Percentiles rank a stretch among this genome's conserved stretches.
Conservation (phyloP, 352 stramenopile species). For the Pythium sukuiense region DNA sequence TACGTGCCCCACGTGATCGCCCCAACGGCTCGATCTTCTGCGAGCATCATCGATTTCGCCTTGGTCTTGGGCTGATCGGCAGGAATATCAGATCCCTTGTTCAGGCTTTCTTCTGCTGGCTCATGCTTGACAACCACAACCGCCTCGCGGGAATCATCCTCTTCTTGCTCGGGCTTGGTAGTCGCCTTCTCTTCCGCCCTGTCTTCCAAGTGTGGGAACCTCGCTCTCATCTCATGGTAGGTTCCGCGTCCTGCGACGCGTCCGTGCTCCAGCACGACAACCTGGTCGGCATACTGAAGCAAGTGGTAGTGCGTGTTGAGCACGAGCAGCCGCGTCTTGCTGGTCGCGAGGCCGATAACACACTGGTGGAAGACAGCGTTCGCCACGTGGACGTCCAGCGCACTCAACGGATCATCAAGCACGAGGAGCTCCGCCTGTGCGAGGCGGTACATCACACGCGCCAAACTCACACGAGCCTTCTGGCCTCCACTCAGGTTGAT, state of each 20-base stretch:
- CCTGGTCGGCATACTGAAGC: conserved; percentile 46
- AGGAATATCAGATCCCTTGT: neutral
- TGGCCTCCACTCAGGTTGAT: conserved; percentile 94
- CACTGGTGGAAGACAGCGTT: conserved; percentile 92
- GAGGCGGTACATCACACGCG: conserved; percentile 87
- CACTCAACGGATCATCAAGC: conserved; percentile 93
- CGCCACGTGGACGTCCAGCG: conserved; percentile 94
- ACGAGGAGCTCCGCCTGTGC: conserved; percentile 87
- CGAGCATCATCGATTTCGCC: conserved; percentile 23
- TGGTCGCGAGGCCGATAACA: conserved; percentile 57
- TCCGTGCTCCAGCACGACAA: conserved; percentile 75
- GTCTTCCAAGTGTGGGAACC: conserved; percentile 32
- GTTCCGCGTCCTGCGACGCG: conserved; percentile 77
- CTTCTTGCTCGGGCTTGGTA: conserved; percentile 12
- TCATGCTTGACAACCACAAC: neutral
- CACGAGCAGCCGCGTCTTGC: conserved; percentile 87
- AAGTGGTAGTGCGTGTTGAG: conserved; percentile 93
- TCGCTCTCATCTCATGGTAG: conserved; percentile 56
- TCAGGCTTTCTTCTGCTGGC: neutral
- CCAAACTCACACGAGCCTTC: conserved; percentile 84
- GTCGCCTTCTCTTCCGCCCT: conserved; percentile 9
- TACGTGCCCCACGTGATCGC: conserved; percentile 26
- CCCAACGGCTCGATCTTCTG: conserved; percentile 24
- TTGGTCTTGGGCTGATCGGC: neutral
- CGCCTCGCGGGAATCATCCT: neutral